Conservation (phyloP, 805 yeast species). For the Ogataea methylovora region DNA sequence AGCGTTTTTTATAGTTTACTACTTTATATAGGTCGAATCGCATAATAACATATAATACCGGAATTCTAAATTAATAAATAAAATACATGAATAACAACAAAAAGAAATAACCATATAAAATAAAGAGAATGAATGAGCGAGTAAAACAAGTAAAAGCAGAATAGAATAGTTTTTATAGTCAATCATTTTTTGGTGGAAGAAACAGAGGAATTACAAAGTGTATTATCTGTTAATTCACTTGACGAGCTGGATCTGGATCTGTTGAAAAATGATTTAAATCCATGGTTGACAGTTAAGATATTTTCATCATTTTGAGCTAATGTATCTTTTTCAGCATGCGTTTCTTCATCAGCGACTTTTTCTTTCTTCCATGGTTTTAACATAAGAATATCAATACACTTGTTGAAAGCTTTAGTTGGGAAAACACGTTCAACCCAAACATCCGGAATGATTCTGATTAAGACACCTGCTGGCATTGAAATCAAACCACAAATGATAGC, state of each 20-base stretch:
- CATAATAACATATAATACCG: too few species aligned
- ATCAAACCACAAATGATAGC: slow-evolving; percentile 75
- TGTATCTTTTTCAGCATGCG: slow-evolving; percentile 4
- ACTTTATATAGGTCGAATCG: too few species aligned
- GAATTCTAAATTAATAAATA: too few species aligned
- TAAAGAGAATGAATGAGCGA: too few species aligned
- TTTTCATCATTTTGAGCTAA: slow-evolving; percentile 12
- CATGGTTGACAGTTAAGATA: slow-evolving; percentile 8
- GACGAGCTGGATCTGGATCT: slow-evolving; percentile 12
- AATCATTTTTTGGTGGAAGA: too few species aligned
- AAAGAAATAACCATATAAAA: too few species aligned
- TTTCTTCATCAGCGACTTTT: slow-evolving; percentile 7
- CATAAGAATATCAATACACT: slow-evolving; percentile 11
- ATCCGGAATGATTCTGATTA: slow-evolving; percentile 81
- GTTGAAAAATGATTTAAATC: slow-evolving; percentile 6
- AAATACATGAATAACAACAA: too few species aligned
- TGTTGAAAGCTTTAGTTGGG: slow-evolving; percentile 50
- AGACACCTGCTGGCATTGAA: slow-evolving; percentile 71
- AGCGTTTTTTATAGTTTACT: too few species aligned
- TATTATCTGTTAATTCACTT: slow-evolving; percentile 13
- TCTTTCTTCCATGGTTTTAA: slow-evolving; percentile 12
- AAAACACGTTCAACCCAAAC: slow-evolving; percentile 55
- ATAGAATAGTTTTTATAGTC: too few species aligned
- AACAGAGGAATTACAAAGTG: slow-evolving; percentile 9
- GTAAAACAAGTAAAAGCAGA: too few species aligned